Percentiles rank a stretch among this genome's conserved stretches.
phyloP scores from a whole-genome alignment of 176 grass and related monocot species.

The Phoenix roebelenii region DNA sequence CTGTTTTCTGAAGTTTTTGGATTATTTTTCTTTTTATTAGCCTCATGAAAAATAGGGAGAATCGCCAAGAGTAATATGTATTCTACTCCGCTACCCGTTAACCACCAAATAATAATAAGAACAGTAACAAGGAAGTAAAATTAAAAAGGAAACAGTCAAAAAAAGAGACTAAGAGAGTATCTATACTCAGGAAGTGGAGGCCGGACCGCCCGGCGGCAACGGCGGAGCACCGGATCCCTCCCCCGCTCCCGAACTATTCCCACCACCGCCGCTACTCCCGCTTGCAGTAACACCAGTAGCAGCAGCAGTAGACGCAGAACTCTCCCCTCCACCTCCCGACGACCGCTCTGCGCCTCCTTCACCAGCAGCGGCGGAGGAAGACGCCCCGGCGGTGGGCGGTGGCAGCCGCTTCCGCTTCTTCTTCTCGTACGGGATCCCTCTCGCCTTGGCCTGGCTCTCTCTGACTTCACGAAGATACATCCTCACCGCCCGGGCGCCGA shows the following conservation, averaged over 20 bases:
- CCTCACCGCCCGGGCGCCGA: slow-evolving; percentile 54
- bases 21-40: too few species aligned
- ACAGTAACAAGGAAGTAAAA: too few species aligned
- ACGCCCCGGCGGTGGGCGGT: not conserved
- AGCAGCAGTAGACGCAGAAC: not conserved
- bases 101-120: too few species aligned
- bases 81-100: too few species aligned
- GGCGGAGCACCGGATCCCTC: not conserved
- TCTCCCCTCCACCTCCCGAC: not conserved
- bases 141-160: too few species aligned
- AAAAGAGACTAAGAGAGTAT: not conserved
- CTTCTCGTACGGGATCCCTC: slow-evolving; percentile 84
- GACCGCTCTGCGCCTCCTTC: not conserved
- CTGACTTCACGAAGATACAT: slow-evolving; percentile 79
- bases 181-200: not conserved
- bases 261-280: not conserved
- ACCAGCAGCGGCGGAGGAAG: not conserved
- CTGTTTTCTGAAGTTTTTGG: too few species aligned
- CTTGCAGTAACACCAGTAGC: not conserved
- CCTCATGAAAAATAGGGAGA: too few species aligned
- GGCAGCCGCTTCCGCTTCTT: slow-evolving; percentile 59
- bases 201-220: not conserved
- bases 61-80: too few species aligned
- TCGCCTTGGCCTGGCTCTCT: slow-evolving; percentile 68
- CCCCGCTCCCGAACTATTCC: not conserved